Evolutionary conservation across 208 protist species (phyloP), one percentile per base, ranked within the genome.

Genomic region (Crithidia expoeki): DNA sequence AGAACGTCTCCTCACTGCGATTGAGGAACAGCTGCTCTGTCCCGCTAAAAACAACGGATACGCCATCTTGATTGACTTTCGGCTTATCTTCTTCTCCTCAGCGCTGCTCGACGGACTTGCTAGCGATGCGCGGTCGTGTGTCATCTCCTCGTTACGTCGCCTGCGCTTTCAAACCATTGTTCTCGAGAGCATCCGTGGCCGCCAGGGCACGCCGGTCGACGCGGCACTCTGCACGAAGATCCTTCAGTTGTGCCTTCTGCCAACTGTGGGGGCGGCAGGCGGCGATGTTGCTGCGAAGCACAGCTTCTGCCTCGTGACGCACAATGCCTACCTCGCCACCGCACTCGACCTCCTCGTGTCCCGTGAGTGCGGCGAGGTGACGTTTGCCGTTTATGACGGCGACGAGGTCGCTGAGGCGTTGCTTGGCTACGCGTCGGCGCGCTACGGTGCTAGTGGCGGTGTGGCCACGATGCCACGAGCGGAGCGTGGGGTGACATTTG

Each of bases 391-490:
- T 25, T 94, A 91, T 69, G 59, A 80, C 3, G 78, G 73, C 12
- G 88, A 94, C 61, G 83, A 79, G 40, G 80, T 94, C 25, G 83
- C 85, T 16, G 88, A 91, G 70, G 72, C 83, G 56, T 77, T 94
- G 49, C 71, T 93, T 4, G 78, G 75, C 21, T 75, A 72, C 49
- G 76, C 69, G 30, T 58, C 67, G 60, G 60, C 60, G 16, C 65
- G 72, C 32, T 73, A 80, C 57, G 72, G 77, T 17, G 60, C 62
- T 52, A 61, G 63, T 12, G 66, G 58, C 38, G 81, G 84, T 2
- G 78, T 85, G 30, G 84, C 79, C n/a, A 80, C 46, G 53, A 71
- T 90, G 67, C 9, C 44, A 63, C 83, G 19, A 42, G 19, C 79
- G 72, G 55, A 55, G 16, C 57, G 76, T 11, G 85, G 88, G 14